Base-by-base conservation (phyloP, 2,329 filamentous ascomycete species). In the Hypoxylon rubiginosum region DNA sequence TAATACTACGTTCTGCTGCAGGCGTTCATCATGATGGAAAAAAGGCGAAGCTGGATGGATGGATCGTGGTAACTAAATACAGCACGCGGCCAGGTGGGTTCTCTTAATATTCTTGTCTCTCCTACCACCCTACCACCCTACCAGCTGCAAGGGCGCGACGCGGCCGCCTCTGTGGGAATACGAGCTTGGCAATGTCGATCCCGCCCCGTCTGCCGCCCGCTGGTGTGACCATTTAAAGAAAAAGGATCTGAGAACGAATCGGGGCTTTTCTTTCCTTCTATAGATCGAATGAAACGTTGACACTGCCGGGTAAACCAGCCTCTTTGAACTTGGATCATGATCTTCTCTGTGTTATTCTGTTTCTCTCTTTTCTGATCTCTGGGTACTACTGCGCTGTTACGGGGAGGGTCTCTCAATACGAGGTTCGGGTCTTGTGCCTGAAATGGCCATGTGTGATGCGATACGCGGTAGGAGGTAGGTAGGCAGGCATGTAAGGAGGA, bases 171-270 rank as follows among this genome's bases (percentile, higher is more conserved):
- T 57, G 51, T 55, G 48, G 39, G 56, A 66, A 69, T 69, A 67
- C 63, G 64, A 69, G 64, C 67, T 69, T 69, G 67, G 64, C 67
- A 54, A 6, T 46, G 67, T 54, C 60, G 67, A 69, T 69, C 67
- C 53, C 64, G 56, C 54, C 28, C 57, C 57, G 58, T 64, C 57
- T 69, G 57, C 67, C 60, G 67, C 51, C 64, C 62, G 45, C 63
- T 60, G 66, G 62, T 19, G 26, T 2, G 34, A 13, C 34, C 28
- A 24, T 17, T 34, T 2, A 59, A 34, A 57, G 41, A 52, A 64
- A 8, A 64, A n/a, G 66, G 63, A 67, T 69, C 66, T 66, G 48
- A 39, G 57, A 58, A 58, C 62, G 48, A 53, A 34, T 21, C 46
- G 45, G 54, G 48, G 26, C 21, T 49, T 49, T 49, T 30, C n/a